Percentiles rank a stretch among this genome's conserved stretches.
Conservation (phyloP, 148 eudicot genomes). For the Linanthus parryae region DNA sequence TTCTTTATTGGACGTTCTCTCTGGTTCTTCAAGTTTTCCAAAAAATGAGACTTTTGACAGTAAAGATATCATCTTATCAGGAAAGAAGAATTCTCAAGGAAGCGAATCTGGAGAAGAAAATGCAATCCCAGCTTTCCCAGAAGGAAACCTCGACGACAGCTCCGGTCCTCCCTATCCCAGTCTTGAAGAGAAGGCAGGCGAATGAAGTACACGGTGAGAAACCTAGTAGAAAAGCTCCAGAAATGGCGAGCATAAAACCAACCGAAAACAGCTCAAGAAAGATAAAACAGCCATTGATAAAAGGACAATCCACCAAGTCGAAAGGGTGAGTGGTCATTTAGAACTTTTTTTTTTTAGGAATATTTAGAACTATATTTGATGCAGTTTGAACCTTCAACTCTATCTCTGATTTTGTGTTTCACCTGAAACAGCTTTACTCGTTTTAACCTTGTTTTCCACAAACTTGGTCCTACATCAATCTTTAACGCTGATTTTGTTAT, state of each 20-base stretch:
- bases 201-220: constrained; percentile 11
- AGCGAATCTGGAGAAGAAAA: constrained; percentile 61
- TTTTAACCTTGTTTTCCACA: too few species aligned
- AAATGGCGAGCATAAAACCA: constrained; percentile 13
- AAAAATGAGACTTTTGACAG: too few species aligned
- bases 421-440: too few species aligned
- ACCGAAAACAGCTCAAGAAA: constrained; percentile 26
- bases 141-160: constrained; percentile 24
- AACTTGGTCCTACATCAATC: neutral
- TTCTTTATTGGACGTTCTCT: too few species aligned
- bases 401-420: neutral
- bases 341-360: too few species aligned
- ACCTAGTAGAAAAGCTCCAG: constrained; percentile 5
- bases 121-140: constrained; percentile 14
- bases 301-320: constrained; percentile 17
- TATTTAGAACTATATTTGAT: too few species aligned
- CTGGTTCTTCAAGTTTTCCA: too few species aligned
- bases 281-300: constrained; percentile 20
- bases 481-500: constrained; percentile 26
- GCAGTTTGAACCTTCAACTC: too few species aligned
- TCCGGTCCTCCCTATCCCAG: constrained; percentile 19
- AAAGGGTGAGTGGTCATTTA: constrained; percentile 61
- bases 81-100: constrained; percentile 90
- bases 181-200: constrained; percentile 16
- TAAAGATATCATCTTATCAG: too few species aligned